phyloP scores from a whole-genome alignment of 768 basidiomycete genomes.

The Russula virescens region DNA sequence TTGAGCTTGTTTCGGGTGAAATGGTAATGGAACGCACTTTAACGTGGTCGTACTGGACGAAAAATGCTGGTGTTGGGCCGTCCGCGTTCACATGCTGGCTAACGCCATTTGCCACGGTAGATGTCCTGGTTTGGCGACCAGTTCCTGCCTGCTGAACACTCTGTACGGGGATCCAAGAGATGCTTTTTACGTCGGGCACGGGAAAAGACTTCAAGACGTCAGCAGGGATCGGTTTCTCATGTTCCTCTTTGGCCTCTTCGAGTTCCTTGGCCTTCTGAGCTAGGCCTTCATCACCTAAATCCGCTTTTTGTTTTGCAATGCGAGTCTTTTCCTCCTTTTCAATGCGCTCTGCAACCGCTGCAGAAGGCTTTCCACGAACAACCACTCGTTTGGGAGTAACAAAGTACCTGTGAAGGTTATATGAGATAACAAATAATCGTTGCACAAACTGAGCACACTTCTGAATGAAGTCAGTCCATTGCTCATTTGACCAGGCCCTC shows the following conservation, averaged over 20 bases:
- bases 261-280: slow-evolving; percentile 59
- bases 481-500: slow-evolving; percentile 60
- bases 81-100: slow-evolving; percentile 62
- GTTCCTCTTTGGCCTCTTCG: slow-evolving; percentile 79
- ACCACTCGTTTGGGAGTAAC: slow-evolving; percentile 66
- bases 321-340: slow-evolving; percentile 78
- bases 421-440: neutral
- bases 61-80: slow-evolving; percentile 69
- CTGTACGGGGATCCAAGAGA: slow-evolving; percentile 84
- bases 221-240: slow-evolving; percentile 75
- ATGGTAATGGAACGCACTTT: slow-evolving; percentile 45
- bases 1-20: neutral
- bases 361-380: slow-evolving; percentile 86
- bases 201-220: slow-evolving; percentile 80
- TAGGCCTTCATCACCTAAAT: slow-evolving; percentile 78
- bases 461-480: slow-evolving; percentile 74
- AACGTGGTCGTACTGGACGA: slow-evolving; percentile 91
- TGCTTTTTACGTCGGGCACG: slow-evolving; percentile 85
- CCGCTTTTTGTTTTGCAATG: slow-evolving; percentile 57
- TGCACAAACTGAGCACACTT: slow-evolving; percentile 43
- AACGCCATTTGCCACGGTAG: slow-evolving; percentile 40
- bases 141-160: slow-evolving; percentile 57
- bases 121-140: slow-evolving; percentile 35
- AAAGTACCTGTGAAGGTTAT: slow-evolving; percentile 55
- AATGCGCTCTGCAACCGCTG: slow-evolving; percentile 69